phyloP scores from a whole-genome alignment of 192 early-diverging fungal species.

The Coemansia sp. region DNA sequence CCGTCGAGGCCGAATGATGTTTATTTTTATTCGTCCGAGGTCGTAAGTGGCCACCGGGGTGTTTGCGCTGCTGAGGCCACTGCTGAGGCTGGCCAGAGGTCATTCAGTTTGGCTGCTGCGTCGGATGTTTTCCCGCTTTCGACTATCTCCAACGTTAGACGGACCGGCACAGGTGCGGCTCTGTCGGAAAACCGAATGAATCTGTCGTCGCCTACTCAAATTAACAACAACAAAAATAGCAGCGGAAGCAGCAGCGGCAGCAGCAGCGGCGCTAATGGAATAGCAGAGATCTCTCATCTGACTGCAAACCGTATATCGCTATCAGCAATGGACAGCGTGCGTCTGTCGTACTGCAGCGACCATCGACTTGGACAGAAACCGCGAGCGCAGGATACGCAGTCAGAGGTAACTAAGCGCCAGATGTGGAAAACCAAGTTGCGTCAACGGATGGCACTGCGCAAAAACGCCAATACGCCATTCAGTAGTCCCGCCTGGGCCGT shows the following conservation, averaged over 20 bases:
- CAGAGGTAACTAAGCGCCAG: background rate
- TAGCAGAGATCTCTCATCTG: background rate
- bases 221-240: background rate
- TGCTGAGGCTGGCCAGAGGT: background rate
- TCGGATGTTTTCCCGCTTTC: background rate
- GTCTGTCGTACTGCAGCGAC: background rate
- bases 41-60: background rate
- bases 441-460: background rate
- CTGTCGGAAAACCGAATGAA: background rate
- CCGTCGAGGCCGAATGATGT: constrained; percentile 10
- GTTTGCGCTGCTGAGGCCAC: background rate
- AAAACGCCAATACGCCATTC: constrained; percentile 18
- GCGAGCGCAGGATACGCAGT: background rate
- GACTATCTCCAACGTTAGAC: background rate
- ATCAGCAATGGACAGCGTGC: background rate
- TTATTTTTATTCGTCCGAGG: constrained; percentile 18
- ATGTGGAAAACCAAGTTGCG: background rate
- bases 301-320: background rate
- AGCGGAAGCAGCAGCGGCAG: background rate
- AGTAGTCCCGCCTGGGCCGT: constrained; percentile 57
- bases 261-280: background rate
- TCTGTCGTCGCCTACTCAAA: background rate
- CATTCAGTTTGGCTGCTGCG: background rate
- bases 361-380: background rate
- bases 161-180: background rate